phyloP scores from a whole-genome alignment of 2,329 filamentous ascomycete species.

The Beauveria brongniartii region DNA sequence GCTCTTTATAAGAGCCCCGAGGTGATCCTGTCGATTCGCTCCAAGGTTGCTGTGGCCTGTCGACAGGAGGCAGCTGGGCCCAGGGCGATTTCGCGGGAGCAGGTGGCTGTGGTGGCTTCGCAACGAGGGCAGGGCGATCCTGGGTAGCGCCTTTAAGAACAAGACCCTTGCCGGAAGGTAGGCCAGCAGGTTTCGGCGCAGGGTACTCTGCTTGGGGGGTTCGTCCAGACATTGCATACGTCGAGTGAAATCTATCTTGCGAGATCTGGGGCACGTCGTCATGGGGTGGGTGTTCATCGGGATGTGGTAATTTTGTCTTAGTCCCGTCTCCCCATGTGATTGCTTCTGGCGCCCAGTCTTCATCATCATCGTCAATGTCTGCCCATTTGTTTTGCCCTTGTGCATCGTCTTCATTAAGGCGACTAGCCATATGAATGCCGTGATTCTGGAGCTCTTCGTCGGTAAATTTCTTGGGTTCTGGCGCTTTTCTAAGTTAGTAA shows the following conservation, averaged over 20 bases:
- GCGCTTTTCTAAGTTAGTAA: constrained; percentile 33
- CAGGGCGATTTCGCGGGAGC: constrained; percentile 82
- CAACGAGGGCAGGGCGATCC: constrained; percentile 65
- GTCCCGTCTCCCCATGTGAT: constrained; percentile 87
- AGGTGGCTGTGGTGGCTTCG: constrained; percentile 60
- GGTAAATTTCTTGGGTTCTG: constrained; percentile 73
- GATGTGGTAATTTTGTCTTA: constrained; percentile 64
- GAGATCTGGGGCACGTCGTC: not conserved
- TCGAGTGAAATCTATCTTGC: not conserved
- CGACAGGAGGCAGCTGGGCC: constrained; percentile 78
- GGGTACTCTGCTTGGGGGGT: constrained; percentile 13
- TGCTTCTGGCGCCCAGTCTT: constrained; percentile 77
- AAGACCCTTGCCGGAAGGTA: constrained; percentile 51
- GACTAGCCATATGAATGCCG: constrained; percentile 76
- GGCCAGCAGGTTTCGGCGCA: constrained; percentile 33
- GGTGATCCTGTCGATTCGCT: constrained; percentile 44
- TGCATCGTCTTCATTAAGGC: constrained; percentile 65
- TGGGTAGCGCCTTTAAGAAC: constrained; percentile 55
- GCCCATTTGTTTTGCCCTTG: constrained; percentile 79
- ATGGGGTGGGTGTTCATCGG: constrained; percentile 37
- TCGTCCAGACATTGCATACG: constrained; percentile 13
- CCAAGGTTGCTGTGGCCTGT: constrained; percentile 64
- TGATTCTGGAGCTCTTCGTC: constrained; percentile 83
- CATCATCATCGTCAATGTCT: constrained; percentile 82
- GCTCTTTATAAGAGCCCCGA: constrained; percentile 47